Evolutionary conservation across 1,284 basidiomycete species (phyloP), one percentile per base, ranked within the genome.

Genomic region (Sanghuangporus sanghuang): DNA sequence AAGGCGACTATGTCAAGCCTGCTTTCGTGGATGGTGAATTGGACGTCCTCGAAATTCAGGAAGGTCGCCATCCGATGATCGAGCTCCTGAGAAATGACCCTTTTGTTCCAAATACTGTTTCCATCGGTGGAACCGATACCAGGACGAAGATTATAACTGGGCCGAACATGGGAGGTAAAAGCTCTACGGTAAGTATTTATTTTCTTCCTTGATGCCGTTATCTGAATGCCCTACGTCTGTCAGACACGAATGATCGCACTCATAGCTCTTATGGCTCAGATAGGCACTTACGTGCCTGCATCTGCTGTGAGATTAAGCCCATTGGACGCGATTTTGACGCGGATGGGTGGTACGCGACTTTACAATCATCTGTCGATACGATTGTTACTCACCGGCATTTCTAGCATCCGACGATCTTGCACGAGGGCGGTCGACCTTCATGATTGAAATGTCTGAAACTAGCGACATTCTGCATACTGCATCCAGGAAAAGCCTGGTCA

Each of bases 401-500:
- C 49, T 64, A 91, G 95, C 95, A 0, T 89, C 87, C 5, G 96
- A 98, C 71, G 92, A 96, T 67, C 75, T 98, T 39, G 84, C 87
- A 1, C 80, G 89, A 40, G 93, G 93, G 0, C 86, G 93, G 23
- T 94, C 92, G 1, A 98, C 95, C 0, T 96, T 96, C 71, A 95
- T 97, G 94, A 92, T 97, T 0, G 96, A 99, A 76, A 89, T 98
- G 78, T 82, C 88, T 7, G 96, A 98, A 74, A 98, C 96, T 0
- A 91, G 89, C 69, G 93, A 97, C 67, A 96, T 98, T 63, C 75
- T 98, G 16, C 81, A 85, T 46, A 80, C 84, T 14, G 89, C 91
- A 0, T 91, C 92, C 0, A 74, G 80, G 11, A 81, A 80, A 48
- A 92, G 90, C 60, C 79, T 96, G 6, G 92, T 97, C 9, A 90